phyloP scores from a whole-genome alignment of 2,329 filamentous ascomycete genomes.

The Monilinia vaccinii-corymbosi region DNA sequence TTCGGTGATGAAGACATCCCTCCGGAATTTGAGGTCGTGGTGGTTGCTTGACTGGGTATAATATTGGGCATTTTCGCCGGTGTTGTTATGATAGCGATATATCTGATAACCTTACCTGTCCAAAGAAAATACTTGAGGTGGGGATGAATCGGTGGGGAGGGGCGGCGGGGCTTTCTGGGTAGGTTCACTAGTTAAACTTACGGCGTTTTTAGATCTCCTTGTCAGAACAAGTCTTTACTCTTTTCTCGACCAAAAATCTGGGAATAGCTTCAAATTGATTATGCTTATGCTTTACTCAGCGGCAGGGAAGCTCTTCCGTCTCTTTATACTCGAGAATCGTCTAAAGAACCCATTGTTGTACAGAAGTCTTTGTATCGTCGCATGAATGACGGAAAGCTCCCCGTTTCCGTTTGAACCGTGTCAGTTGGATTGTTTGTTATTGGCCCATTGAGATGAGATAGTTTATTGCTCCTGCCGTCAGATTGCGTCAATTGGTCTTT shows the following conservation, averaged over 20 bases:
- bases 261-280: neutral
- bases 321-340: neutral
- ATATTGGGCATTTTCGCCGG: neutral
- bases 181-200: too few species aligned
- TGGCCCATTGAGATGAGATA: neutral
- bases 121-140: neutral
- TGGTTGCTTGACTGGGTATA: slow-evolving; percentile 13
- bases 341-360: neutral
- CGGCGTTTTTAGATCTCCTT: too few species aligned
- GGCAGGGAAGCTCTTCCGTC: neutral
- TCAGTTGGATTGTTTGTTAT: neutral
- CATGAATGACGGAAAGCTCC: neutral
- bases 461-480: neutral
- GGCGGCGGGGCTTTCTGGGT: too few species aligned
- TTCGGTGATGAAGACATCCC: slow-evolving; percentile 17
- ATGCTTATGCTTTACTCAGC: too few species aligned
- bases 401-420: neutral
- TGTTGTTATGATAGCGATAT: neutral
- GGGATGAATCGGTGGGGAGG: neutral
- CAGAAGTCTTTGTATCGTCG: neutral
- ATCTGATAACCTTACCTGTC: neutral
- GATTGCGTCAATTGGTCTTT: neutral
- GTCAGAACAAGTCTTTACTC: too few species aligned
- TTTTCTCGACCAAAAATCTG: neutral
- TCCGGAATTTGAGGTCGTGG: slow-evolving; percentile 14